Evolutionary conservation across 2,329 filamentous ascomycete species (phyloP).

Genomic region (Xylaria sp.): DNA sequence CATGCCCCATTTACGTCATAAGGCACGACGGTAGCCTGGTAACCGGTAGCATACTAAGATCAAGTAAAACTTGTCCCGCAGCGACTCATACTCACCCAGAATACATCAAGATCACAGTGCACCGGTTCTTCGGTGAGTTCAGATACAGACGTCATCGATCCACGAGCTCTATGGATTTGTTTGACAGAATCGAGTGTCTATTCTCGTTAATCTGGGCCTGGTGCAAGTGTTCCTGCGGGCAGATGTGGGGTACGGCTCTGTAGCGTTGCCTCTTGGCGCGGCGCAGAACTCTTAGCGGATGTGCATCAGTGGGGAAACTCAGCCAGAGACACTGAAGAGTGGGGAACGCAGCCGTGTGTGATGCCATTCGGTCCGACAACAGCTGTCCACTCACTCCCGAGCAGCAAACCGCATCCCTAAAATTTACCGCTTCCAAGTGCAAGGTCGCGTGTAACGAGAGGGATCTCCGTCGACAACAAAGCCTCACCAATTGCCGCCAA

Average conservation of each 20-base stretch:
- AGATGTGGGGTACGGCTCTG: background rate
- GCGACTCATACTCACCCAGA: constrained; percentile 6
- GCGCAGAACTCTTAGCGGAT: background rate
- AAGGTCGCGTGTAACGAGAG: constrained; percentile 6
- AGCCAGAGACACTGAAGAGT: too few relatives aligned
- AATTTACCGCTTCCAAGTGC: constrained; percentile 24
- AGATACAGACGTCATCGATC: constrained; percentile 28
- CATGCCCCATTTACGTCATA: constrained; percentile 32
- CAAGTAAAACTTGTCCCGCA: background rate
- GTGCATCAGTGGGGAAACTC: too few relatives aligned
- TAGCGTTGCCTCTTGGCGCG: background rate
- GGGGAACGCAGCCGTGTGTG: too few relatives aligned
- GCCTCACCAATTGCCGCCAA: constrained; percentile 41
- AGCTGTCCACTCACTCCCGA: background rate
- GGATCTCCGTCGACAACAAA: constrained; percentile 17
- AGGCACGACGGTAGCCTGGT: background rate
- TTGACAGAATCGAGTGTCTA: background rate
- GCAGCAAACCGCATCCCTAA: constrained; percentile 27
- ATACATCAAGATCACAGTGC: background rate
- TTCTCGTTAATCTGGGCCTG: background rate
- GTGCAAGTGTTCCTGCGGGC: background rate
- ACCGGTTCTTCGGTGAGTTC: constrained; percentile 5
- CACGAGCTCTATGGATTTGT: background rate
- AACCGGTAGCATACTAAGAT: constrained; percentile 3
- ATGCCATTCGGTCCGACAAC: background rate